A percentile compares a stretch with the other conserved stretches of the same genome.
Conservation (phyloP, 495 filamentous ascomycete species). For the Jackrogersella minutella region DNA sequence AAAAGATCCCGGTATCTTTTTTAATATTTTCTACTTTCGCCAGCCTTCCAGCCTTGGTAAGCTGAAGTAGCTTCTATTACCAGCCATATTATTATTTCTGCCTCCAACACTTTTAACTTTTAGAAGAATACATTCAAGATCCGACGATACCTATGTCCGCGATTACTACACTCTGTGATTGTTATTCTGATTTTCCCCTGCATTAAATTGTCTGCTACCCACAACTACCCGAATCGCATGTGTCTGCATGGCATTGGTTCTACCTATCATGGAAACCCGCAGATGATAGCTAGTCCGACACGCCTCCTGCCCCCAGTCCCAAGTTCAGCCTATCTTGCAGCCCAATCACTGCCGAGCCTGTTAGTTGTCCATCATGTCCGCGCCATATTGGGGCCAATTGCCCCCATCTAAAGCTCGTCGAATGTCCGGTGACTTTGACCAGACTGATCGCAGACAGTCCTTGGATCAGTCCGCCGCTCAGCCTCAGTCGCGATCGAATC, state of each 20-base stretch:
- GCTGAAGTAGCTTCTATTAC: conserved; percentile 27
- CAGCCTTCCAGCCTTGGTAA: conserved; percentile 30
- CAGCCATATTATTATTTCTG: conserved; percentile 29
- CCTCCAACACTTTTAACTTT: neutral
- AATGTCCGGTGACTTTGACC: conserved; percentile 51
- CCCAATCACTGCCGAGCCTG: conserved; percentile 38
- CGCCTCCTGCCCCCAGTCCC: conserved; percentile 31
- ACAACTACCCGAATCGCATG: conserved; percentile 50
- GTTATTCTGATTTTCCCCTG: conserved; percentile 28
- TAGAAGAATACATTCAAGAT: conserved; percentile 26
- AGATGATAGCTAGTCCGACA: conserved; percentile 40
- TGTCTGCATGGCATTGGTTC: conserved; percentile 59
- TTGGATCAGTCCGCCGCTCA: conserved; percentile 50
- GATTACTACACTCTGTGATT: conserved; percentile 12
- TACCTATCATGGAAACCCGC: conserved; percentile 48
- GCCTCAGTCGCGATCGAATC: conserved; percentile 47
- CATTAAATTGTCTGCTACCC: conserved; percentile 35
- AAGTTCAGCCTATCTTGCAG: conserved; percentile 40
- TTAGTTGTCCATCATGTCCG: conserved; percentile 35
- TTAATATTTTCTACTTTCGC: conserved; percentile 9
- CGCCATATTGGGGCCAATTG: conserved; percentile 53
- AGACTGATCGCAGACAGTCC: conserved; percentile 50
- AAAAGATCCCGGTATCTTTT: conserved; percentile 32
- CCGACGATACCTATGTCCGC: conserved; percentile 19
- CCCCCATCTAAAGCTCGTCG: conserved; percentile 53